phyloP scores from a whole-genome alignment of 2,329 filamentous ascomycete genomes.

The Neonectria punicea region DNA sequence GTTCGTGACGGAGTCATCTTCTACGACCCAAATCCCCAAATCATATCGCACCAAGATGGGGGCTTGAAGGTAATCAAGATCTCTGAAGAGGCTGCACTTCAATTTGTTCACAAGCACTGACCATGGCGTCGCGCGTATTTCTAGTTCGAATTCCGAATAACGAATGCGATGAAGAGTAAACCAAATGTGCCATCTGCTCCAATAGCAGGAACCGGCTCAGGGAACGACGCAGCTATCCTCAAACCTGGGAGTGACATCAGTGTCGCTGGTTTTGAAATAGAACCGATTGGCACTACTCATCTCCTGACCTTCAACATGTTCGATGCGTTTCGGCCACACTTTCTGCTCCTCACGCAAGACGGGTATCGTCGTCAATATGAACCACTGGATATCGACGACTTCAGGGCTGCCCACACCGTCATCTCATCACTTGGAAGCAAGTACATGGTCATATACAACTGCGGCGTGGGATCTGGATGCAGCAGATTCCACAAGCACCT shows the following conservation, averaged over 20 bases:
- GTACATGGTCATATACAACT: constrained; percentile 59
- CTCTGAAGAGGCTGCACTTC: neutral
- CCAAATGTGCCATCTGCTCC: neutral
- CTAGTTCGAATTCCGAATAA: neutral
- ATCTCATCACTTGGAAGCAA: constrained; percentile 43
- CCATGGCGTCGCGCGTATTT: neutral
- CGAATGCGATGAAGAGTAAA: neutral
- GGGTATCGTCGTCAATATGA: constrained; percentile 59
- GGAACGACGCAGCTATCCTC: neutral
- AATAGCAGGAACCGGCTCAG: neutral
- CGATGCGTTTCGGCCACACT: constrained; percentile 58
- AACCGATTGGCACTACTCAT: constrained; percentile 53
- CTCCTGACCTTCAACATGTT: constrained; percentile 60
- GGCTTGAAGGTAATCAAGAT: neutral
- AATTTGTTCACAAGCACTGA: neutral
- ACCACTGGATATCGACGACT: constrained; percentile 51
- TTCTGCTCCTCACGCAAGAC: constrained; percentile 58
- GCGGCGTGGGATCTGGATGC: constrained; percentile 55
- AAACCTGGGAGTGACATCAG: constrained; percentile 53
- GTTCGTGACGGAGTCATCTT: neutral
- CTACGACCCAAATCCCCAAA: neutral
- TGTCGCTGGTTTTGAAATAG: constrained; percentile 54
- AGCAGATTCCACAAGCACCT: constrained; percentile 62
- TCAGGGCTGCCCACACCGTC: constrained; percentile 50
- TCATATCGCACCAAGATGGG: neutral